phyloP scores from a whole-genome alignment of 2,329 filamentous ascomycete species.

The Talaromyces sp. region DNA sequence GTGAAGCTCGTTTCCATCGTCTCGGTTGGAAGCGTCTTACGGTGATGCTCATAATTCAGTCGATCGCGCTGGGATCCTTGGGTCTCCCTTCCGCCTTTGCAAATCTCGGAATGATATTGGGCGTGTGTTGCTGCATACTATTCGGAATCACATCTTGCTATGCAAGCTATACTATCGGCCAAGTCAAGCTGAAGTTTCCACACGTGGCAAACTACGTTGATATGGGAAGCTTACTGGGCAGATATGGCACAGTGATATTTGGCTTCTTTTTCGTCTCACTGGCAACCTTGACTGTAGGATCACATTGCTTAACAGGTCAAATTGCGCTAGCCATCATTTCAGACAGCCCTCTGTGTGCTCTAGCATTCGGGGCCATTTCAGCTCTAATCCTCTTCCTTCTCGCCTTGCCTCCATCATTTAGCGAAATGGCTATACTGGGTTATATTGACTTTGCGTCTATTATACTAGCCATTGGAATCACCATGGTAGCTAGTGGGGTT shows the following conservation, averaged over 20 bases:
- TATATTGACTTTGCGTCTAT: slow-evolving; percentile 34
- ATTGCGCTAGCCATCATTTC: slow-evolving; percentile 17
- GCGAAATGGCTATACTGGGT: slow-evolving; percentile 18
- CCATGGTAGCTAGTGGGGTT: slow-evolving; percentile 37
- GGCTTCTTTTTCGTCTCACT: slow-evolving; percentile 12
- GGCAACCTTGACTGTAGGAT: slow-evolving; percentile 12
- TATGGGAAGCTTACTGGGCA: slow-evolving; percentile 10
- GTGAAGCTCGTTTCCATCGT: slow-evolving; percentile 1
- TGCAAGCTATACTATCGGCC: slow-evolving; percentile 13
- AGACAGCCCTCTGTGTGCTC: slow-evolving; percentile 9
- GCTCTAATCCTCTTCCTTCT: slow-evolving; percentile 29
- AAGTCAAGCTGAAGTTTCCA: slow-evolving; percentile 16
- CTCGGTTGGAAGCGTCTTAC: no score
- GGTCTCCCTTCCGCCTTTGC: slow-evolving; percentile 38
- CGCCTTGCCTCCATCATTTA: slow-evolving; percentile 35
- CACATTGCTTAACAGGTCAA: slow-evolving; percentile 15
- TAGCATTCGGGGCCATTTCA: slow-evolving; percentile 13
- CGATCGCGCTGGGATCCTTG: slow-evolving; percentile 9
- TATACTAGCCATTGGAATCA: slow-evolving; percentile 32
- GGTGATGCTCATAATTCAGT: slow-evolving; percentile 9
- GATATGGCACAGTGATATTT: slow-evolving; percentile 14
- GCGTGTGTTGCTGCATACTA: slow-evolving; percentile 45
- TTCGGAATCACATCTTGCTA: slow-evolving; percentile 43
- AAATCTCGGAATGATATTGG: slow-evolving; percentile 47
- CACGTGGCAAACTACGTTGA: slow-evolving; percentile 16